phyloP scores from a whole-genome alignment of 2,329 filamentous ascomycete genomes.

The Westerdykella aurantiaca region DNA sequence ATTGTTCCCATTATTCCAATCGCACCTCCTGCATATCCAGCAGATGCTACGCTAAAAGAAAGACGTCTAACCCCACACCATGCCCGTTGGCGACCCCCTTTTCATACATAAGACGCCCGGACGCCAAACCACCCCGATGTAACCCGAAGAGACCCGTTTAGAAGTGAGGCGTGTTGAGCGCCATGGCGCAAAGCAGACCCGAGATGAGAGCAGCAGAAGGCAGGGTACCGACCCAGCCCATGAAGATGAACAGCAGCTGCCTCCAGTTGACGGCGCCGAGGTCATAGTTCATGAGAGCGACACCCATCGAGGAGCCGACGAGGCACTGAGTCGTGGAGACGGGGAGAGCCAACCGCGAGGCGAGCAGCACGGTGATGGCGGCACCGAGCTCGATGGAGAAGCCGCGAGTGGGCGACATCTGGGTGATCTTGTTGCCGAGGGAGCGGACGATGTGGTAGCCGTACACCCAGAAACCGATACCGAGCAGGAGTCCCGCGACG shows the following conservation, averaged over 20 bases:
- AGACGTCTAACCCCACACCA: no score
- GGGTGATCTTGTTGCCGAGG: slow-evolving; percentile 56
- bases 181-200: slow-evolving; percentile 39
- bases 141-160: slow-evolving; percentile 1
- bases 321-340: slow-evolving; percentile 59
- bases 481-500: slow-evolving; percentile 49
- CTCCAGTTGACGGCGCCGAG: slow-evolving; percentile 40
- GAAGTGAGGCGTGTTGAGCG: slow-evolving; percentile 40
- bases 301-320: slow-evolving; percentile 20
- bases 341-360: slow-evolving; percentile 56
- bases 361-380: slow-evolving; percentile 58
- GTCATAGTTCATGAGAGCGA: slow-evolving; percentile 27
- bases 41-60: no score
- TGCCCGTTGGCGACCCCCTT: no score
- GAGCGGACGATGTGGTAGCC: slow-evolving; percentile 60
- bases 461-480: slow-evolving; percentile 56
- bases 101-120: no score
- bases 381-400: slow-evolving; percentile 35
- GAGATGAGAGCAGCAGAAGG: slow-evolving; percentile 39
- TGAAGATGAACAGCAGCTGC: slow-evolving; percentile 39
- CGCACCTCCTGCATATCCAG: no score
- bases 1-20: no score
- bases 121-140: no score
- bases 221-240: slow-evolving; percentile 40
- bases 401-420: slow-evolving; percentile 55